Conservation (phyloP, 2,329 filamentous ascomycete genomes). For the Furcasterigmium furcatum region DNA sequence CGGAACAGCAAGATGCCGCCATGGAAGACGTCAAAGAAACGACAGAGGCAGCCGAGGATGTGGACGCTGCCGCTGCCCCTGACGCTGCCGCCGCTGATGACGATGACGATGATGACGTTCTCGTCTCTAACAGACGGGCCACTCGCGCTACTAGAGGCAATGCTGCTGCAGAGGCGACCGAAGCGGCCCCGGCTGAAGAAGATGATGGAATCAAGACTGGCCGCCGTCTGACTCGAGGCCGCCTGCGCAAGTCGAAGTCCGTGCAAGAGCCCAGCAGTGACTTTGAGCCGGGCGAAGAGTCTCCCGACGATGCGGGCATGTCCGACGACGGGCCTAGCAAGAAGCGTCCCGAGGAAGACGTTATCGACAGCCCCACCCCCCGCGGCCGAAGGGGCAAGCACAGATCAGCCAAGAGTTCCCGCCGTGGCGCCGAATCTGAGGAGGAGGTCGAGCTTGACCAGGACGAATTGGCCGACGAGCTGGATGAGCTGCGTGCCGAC, state of each 20-base stretch:
- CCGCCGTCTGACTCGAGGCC: constrained; percentile 44
- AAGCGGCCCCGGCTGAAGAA: constrained; percentile 20
- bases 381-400: constrained; percentile 41
- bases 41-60: constrained; percentile 14
- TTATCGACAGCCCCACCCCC: constrained; percentile 44
- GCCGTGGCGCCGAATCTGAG: constrained; percentile 48
- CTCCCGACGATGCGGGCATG: constrained; percentile 46
- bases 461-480: constrained; percentile 64
- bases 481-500: constrained; percentile 56
- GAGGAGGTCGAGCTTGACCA: constrained; percentile 57
- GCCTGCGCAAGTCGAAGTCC: constrained; percentile 40
- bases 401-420: constrained; percentile 43
- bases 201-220: constrained; percentile 21
- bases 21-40: constrained; percentile 20
- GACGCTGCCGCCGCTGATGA: constrained; percentile 40
- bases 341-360: constrained; percentile 34
- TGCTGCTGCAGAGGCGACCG: constrained; percentile 20
- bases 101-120: constrained; percentile 47
- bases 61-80: constrained; percentile 23
- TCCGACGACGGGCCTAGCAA: constrained; percentile 29
- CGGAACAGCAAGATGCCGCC: constrained; percentile 21
- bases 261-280: constrained; percentile 56
- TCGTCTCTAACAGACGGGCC: constrained; percentile 36
- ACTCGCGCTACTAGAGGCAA: constrained; percentile 34
- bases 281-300: constrained; percentile 59